Evolutionary conservation across 1,284 basidiomycete species (phyloP), one percentile per base, ranked within the genome.

Genomic region (Ceratobasidium sp.): DNA sequence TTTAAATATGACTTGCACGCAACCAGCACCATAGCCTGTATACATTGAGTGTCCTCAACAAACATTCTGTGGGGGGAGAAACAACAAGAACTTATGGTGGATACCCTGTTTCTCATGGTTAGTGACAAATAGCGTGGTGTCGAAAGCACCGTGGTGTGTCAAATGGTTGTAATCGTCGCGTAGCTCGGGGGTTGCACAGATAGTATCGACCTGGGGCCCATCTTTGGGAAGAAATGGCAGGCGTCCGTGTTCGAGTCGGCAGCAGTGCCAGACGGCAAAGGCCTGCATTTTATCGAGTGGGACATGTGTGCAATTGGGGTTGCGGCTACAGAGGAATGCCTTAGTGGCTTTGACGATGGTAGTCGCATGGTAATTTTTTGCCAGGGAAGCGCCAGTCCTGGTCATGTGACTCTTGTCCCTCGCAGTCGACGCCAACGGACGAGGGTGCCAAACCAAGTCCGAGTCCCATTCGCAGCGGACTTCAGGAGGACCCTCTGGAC

Each of bases 11-110:
- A 50, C 45, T 0, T 38, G 62, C 4, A 65, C 50, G 34, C 52
- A 52, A 22, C 52, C 64, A 3, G 64, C 64, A 12, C 42, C 52
- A 35, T 68, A 68, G 12, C 64, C 64, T 68, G 22, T 1, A 35
- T 22, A 43, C 15, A 3, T n/a, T n/a, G n/a, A n/a, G n/a, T n/a
- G 22, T 1, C 22, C 1, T 12, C 5, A 47, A n/a, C 2, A 17
- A 29, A 8, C 3, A n/a, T 12, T 45, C 40, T 45, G 42, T 17
- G 20, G 12, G 27, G 13, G 55, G n/a, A 17, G 40, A 17, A 25
- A 22, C 20, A 8, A 7, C 7, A 8, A 25, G 8, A 25, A 27
- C 47, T 50, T 15, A 50, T 25, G 47, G 6, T 50, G 12, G 22
- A 50, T 12, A 3, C 47, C 47, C 7, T 50, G 47, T 27, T 50